phyloP scores from a whole-genome alignment of 1,139 yeast species.

The Scheffersomyces titani region DNA sequence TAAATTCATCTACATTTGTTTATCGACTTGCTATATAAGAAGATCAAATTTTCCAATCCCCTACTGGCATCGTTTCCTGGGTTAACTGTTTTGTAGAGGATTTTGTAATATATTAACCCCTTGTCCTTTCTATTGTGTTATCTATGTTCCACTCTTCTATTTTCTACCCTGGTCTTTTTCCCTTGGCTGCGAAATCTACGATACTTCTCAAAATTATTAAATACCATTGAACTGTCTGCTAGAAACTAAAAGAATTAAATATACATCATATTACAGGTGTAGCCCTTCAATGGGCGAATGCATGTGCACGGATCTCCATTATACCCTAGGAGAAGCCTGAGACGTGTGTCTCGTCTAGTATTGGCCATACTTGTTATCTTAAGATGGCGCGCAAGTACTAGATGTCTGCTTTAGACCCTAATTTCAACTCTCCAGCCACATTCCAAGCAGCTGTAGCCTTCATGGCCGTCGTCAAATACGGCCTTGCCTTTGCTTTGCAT shows the following conservation, averaged over 20 bases:
- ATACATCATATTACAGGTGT: background rate
- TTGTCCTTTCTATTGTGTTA: too few relatives aligned
- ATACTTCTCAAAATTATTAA: background rate
- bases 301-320: background rate
- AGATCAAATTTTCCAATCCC: background rate
- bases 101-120: background rate
- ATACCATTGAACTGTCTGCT: background rate
- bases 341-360: background rate
- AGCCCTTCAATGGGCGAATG: background rate
- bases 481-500: slow-evolving; percentile 72
- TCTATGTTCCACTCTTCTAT: too few relatives aligned
- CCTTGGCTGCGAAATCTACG: background rate
- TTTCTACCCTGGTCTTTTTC: background rate
- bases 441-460: slow-evolving; percentile 63
- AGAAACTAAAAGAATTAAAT: background rate
- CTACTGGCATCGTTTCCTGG: too few relatives aligned
- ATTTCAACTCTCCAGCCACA: slow-evolving; percentile 59
- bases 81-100: too few relatives aligned
- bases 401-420: slow-evolving; percentile 13
- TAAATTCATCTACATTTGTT: background rate
- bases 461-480: slow-evolving; percentile 43
- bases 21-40: background rate
- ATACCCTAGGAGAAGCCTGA: background rate
- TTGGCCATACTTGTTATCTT: slow-evolving; percentile 4
- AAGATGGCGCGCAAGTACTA: slow-evolving; percentile 3